Base-by-base conservation (phyloP, 2,329 filamentous ascomycete species). In the Sclerotinia nivalis region DNA sequence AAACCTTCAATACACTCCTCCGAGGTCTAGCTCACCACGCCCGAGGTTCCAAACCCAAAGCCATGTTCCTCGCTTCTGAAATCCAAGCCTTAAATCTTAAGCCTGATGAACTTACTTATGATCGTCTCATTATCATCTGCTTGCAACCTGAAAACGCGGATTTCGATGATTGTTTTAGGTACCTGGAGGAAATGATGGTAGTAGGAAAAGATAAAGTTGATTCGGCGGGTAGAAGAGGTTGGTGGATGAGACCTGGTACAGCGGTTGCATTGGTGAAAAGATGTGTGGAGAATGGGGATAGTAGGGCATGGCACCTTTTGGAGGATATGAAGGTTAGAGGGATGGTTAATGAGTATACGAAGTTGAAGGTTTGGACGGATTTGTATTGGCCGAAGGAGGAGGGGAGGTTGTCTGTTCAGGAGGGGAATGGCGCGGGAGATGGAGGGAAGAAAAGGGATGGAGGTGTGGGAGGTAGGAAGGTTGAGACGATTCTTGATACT, bases 1-100 rank as follows among this genome's bases (percentile, higher is more conserved):
- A 82, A n/a, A 88, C 88, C 0, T 91, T 89, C 80, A 91, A 91
- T 73, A 77, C 83, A 7, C 80, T 91, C 10, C 81, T 89, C 69
- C 80, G 80, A 58, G 84, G 84, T 50, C 76, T 71, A 50, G 71
- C 69, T 74, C 45, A 74, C 72, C 40, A 74, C 71, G 62, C 31
- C 61, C 7, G 37, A 34, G 40, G 77, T 9, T 82, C 84, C 69
- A 85, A 86, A 70, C 81, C 85, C 50, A 80, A 85, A 8, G 87
- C 87, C 58, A 87, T 88, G 79, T 89, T 88, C 75, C 79, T 91
- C 2, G 84, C 87, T 13, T 82, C 84, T 22, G 89, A 91, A 75
- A 89, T 91, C 84, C 81, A 84, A 8, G 82, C 84, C 13, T 79
- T 88, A 12, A 80, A 81, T 10, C 79, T 90, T 40, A 75, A 81